phyloP scores from a whole-genome alignment of 208 protist species.

The Trypanosoma platydactyli region DNA sequence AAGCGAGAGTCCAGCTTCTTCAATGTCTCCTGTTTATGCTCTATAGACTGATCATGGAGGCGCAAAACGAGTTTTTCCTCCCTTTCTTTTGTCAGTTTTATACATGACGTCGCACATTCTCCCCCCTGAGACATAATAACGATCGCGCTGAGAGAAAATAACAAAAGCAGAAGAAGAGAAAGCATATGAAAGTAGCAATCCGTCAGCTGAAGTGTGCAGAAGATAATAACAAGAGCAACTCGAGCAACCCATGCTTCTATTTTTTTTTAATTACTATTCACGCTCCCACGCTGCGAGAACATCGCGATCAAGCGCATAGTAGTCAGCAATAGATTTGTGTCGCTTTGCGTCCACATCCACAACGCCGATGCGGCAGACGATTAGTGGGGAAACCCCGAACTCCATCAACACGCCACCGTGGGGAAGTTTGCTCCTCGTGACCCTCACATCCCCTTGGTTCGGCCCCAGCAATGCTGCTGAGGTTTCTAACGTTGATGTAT shows the following conservation, averaged over 20 bases:
- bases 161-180: conserved; percentile 5
- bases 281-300: conserved; percentile 48
- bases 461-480: background rate
- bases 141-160: background rate
- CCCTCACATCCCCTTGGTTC: background rate
- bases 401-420: conserved; percentile 21
- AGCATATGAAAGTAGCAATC: conserved; percentile 10
- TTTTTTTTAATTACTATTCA: too few relatives aligned
- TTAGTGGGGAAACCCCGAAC: conserved; percentile 11
- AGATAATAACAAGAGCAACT: too few relatives aligned
- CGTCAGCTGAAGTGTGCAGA: background rate
- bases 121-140: background rate
- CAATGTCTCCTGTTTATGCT: conserved; percentile 43
- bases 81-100: conserved; percentile 44
- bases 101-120: background rate
- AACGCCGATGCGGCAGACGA: conserved; percentile 53
- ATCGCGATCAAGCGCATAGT: conserved; percentile 48
- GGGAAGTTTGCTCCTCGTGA: background rate
- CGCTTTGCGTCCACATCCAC: conserved; percentile 76
- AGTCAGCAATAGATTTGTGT: conserved; percentile 66
- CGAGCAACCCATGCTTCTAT: too few relatives aligned
- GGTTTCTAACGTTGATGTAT: background rate
- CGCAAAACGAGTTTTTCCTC: conserved; percentile 61
- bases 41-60: conserved; percentile 66
- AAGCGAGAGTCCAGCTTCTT: conserved; percentile 67